phyloP scores from a whole-genome alignment of 352 stramenopile species.

The Globisporangium heterothallicum region DNA sequence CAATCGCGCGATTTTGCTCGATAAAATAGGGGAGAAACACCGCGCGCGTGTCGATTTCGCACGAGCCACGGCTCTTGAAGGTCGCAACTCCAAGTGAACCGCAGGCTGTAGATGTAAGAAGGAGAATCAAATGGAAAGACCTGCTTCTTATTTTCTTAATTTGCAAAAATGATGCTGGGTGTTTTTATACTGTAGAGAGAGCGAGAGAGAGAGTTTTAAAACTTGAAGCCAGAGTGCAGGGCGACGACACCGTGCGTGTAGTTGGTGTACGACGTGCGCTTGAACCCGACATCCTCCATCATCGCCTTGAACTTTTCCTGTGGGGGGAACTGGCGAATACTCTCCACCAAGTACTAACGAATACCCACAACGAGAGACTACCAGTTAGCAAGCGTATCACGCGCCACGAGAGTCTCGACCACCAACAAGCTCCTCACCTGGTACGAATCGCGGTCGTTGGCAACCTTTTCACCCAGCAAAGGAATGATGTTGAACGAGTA shows the following conservation, averaged over 20 bases:
- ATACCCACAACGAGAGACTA: conserved; percentile 4
- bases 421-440: conserved; percentile 49
- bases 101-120: neutral
- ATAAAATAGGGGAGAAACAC: conserved; percentile 53
- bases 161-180: neutral
- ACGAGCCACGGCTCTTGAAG: conserved; percentile 12
- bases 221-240: conserved; percentile 96
- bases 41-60: conserved; percentile 37
- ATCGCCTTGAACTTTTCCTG: conserved; percentile 94
- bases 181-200: neutral
- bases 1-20: conserved; percentile 78
- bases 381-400: neutral
- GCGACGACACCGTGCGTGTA: conserved; percentile 97
- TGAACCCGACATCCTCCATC: conserved; percentile 94
- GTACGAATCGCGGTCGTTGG: conserved; percentile 96
- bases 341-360: conserved; percentile 96
- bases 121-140: no score
- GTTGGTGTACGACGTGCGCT: conserved; percentile 92
- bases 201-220: conserved; percentile 31
- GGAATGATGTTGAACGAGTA: conserved; percentile 99
- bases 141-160: neutral
- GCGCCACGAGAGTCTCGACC: neutral
- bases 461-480: conserved; percentile 91
- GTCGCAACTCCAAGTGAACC: neutral
- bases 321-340: conserved; percentile 98